phyloP scores from a whole-genome alignment of 192 early-diverging fungal genomes.

The Allomyces macrogynus region DNA sequence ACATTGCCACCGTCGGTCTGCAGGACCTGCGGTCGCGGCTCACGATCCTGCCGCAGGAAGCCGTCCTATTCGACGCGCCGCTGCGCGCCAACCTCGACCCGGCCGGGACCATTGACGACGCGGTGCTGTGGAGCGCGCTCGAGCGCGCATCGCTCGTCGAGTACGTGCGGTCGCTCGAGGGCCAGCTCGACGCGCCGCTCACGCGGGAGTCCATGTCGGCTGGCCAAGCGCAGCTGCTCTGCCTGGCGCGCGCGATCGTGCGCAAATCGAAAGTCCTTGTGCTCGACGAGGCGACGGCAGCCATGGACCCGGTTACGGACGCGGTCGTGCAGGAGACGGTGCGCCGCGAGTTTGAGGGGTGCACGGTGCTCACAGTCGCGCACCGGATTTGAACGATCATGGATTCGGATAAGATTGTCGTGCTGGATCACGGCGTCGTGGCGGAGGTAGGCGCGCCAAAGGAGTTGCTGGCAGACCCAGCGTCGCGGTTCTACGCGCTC shows the following conservation, averaged over 20 bases:
- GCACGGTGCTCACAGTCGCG: constrained; percentile 30
- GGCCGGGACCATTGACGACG: neutral
- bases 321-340: constrained; percentile 28
- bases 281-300: constrained; percentile 39
- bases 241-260: constrained; percentile 37
- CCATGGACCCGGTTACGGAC: constrained; percentile 30
- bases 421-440: constrained; percentile 18
- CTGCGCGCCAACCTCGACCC: neutral
- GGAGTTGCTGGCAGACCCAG: constrained; percentile 15
- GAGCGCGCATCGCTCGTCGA: neutral
- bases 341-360: constrained; percentile 22
- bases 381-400: constrained; percentile 24
- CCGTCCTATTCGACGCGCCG: constrained; percentile 11
- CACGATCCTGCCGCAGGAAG: constrained; percentile 54
- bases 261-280: constrained; percentile 31
- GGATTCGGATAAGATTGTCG: constrained; percentile 21
- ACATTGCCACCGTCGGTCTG: constrained; percentile 31
- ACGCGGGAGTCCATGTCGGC: constrained; percentile 13
- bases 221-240: constrained; percentile 36
- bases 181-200: neutral
- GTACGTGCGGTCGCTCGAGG: neutral
- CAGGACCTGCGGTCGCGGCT: constrained; percentile 25
- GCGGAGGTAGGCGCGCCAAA: constrained; percentile 29
- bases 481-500: constrained; percentile 4
- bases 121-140: neutral